Evolutionary conservation across 2,329 filamentous ascomycete genomes (phyloP).

Genomic region (Paradendryphiella salina): DNA sequence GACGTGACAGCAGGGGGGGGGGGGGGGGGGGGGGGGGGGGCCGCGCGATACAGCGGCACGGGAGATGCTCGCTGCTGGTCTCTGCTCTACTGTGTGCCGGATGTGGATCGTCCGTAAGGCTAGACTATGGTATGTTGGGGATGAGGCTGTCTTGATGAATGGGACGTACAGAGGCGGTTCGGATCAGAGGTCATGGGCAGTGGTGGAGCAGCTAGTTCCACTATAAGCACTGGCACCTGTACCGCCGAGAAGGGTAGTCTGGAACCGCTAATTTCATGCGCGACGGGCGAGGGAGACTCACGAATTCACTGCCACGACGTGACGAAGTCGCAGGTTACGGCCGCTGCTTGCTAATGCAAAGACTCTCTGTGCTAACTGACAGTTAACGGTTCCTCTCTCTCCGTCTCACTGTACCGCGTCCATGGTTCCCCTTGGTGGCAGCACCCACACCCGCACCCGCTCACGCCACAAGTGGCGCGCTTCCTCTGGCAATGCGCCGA

Average conservation of each 20-base stretch:
- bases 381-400: neutral
- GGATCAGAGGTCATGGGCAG: constrained; percentile 24
- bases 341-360: neutral
- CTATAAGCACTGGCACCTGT: constrained; percentile 5
- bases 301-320: neutral
- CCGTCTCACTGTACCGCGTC: neutral
- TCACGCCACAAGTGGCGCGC: constrained; percentile 1
- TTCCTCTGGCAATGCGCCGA: neutral
- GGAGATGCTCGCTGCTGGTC: neutral
- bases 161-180: constrained; percentile 20
- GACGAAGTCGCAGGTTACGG: neutral
- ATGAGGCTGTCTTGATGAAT: constrained; percentile 39
- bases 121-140: constrained; percentile 26
- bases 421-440: neutral
- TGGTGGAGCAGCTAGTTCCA: constrained; percentile 20
- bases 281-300: neutral
- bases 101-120: constrained; percentile 11
- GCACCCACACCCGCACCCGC: neutral
- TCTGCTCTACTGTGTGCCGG: neutral
- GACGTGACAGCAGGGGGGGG: constrained; percentile 6
- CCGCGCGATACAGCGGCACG: constrained; percentile 18
- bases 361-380: too few species aligned
- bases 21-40: neutral
- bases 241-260: constrained; percentile 16
- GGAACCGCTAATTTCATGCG: constrained; percentile 23